Conservation (phyloP, 371 early-diverging fungal genomes). For the Saksenaea oblongispora region DNA sequence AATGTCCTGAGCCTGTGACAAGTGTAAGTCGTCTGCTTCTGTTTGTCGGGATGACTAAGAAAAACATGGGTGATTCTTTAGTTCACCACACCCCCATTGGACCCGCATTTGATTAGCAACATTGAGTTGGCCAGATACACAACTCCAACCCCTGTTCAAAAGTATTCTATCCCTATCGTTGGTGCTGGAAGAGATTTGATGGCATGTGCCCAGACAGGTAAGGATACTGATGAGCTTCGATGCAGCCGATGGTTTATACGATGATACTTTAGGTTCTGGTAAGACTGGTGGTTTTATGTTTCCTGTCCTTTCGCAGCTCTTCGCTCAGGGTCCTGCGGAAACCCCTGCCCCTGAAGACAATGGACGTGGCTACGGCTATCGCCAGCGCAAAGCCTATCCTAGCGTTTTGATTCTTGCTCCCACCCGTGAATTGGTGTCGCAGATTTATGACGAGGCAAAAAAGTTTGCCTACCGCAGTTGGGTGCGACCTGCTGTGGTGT, state of each 20-base stretch:
- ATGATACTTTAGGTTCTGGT: conserved; percentile 55
- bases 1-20: conserved; percentile 77
- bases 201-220: conserved; percentile 85
- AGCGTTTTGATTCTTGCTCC: conserved; percentile 47
- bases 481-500: conserved; percentile 65
- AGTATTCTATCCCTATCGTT: conserved; percentile 71
- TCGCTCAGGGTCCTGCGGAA: conserved; percentile 19
- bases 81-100: conserved; percentile 79
- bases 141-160: conserved; percentile 96
- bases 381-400: conserved; percentile 34
- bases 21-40: conserved; percentile 84
- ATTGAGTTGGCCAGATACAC: conserved; percentile 90
- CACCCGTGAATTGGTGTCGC: conserved; percentile 50
- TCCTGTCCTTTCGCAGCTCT: conserved; percentile 52
- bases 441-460: conserved; percentile 32
- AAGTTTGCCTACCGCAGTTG: conserved; percentile 29
- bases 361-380: conserved; percentile 20
- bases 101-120: conserved; percentile 87
- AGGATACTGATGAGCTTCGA: neutral
- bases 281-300: conserved; percentile 79
- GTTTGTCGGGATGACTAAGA: conserved; percentile 84
- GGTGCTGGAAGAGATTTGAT: conserved; percentile 68
- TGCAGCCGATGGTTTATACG: neutral
- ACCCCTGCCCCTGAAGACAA: conserved; percentile 26
- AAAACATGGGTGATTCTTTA: conserved; percentile 77